Conservation (phyloP, 2,329 filamentous ascomycete species). For the Lasiodiplodia theobromae region DNA sequence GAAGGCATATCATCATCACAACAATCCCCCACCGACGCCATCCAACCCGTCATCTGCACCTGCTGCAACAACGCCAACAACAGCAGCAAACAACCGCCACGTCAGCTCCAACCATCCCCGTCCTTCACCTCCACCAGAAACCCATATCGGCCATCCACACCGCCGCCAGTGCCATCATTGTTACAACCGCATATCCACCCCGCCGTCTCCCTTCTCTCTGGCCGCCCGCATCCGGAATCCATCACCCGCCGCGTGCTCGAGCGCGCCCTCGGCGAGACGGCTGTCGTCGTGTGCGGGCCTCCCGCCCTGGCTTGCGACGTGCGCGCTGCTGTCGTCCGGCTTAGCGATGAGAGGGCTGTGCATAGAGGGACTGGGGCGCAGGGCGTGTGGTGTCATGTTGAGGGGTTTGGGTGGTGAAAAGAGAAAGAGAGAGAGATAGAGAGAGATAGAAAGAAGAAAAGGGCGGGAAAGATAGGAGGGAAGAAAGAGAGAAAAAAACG, state of each 20-base stretch:
- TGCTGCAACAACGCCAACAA: conserved; percentile 41
- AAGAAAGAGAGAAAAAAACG: too few species aligned
- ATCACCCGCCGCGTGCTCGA: conserved; percentile 65
- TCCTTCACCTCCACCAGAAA: background rate
- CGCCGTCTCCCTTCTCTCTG: conserved; percentile 51
- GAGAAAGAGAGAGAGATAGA: too few species aligned
- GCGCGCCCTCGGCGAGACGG: conserved; percentile 66
- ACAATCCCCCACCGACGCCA: conserved; percentile 38
- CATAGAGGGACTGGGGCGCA: conserved; percentile 73
- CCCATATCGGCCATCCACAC: background rate
- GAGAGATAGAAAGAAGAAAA: too few species aligned
- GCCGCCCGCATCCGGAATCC: conserved; percentile 59
- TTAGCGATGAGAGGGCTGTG: conserved; percentile 71
- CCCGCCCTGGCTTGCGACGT: conserved; percentile 62
- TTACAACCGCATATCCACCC: conserved; percentile 39
- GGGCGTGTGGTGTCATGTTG: conserved; percentile 67
- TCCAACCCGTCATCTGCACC: conserved; percentile 45
- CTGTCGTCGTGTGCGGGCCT: conserved; percentile 69
- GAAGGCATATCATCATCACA: background rate
- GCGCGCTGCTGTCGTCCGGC: conserved; percentile 59
- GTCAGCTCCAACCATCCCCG: background rate
- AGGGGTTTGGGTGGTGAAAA: conserved; percentile 58
- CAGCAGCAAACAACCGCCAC: conserved; percentile 29
- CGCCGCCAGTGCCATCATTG: background rate
- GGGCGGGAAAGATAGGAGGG: too few species aligned